phyloP scores from a whole-genome alignment of 208 protist species.

The Wallacemonas rigidus region DNA sequence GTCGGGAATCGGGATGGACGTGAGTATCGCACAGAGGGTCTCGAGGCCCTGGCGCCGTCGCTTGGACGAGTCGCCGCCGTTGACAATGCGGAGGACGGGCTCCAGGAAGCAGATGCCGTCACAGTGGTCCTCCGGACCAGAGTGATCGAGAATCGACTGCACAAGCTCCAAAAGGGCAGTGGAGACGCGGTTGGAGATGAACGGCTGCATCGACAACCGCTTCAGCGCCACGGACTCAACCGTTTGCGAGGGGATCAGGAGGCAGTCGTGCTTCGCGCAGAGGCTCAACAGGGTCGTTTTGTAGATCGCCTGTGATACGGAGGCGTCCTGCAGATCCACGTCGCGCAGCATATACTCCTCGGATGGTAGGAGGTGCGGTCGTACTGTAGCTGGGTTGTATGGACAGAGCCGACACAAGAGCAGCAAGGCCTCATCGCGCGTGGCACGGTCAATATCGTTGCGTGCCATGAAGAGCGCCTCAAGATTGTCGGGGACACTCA shows the following conservation, averaged over 20 bases:
- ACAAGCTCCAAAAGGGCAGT: slow-evolving; percentile 72
- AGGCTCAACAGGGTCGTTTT: slow-evolving; percentile 61
- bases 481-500: slow-evolving; percentile 76
- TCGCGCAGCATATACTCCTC: slow-evolving; percentile 89
- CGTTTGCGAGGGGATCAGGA: slow-evolving; percentile 61
- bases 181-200: slow-evolving; percentile 74
- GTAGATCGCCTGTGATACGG: slow-evolving; percentile 73
- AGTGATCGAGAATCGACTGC: slow-evolving; percentile 73
- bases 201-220: slow-evolving; percentile 63
- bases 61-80: slow-evolving; percentile 67
- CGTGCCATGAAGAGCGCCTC: slow-evolving; percentile 84
- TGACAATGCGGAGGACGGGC: slow-evolving; percentile 71
- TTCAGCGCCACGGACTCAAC: slow-evolving; percentile 71
- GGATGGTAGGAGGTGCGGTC: slow-evolving; percentile 63
- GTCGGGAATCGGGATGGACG: slow-evolving; percentile 62
- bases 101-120: slow-evolving; percentile 51
- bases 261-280: slow-evolving; percentile 67
- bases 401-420: slow-evolving; percentile 80
- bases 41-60: slow-evolving; percentile 71
- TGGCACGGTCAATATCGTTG: slow-evolving; percentile 68
- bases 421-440: slow-evolving; percentile 59
- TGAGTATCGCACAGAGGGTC: slow-evolving; percentile 76
- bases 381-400: slow-evolving; percentile 67
- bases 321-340: slow-evolving; percentile 73
- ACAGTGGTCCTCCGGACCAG: slow-evolving; percentile 56